Conservation (phyloP, 495 filamentous ascomycete species). For the Opeltia flavorubescens region DNA sequence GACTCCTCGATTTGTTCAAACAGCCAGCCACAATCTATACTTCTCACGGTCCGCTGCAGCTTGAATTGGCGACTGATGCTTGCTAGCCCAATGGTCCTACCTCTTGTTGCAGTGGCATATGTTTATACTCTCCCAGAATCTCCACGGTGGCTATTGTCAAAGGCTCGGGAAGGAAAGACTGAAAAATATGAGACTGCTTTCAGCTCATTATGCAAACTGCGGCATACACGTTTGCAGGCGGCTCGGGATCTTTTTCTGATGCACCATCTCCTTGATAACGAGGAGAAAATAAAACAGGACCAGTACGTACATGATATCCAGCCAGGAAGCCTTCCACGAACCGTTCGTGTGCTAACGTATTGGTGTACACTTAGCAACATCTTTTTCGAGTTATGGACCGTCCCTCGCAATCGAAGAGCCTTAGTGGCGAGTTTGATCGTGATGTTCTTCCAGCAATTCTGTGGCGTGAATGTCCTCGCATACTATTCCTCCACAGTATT, state of each 20-base stretch:
- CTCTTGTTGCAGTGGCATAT: conserved; percentile 28
- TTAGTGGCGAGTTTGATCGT: conserved; percentile 36
- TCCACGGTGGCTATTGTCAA: conserved; percentile 42
- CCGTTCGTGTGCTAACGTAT: not conserved
- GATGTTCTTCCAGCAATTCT: conserved; percentile 40
- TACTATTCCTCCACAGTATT: conserved; percentile 27
- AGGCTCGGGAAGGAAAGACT: conserved; percentile 27
- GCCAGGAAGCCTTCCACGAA: conserved; percentile 20
- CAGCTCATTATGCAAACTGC: conserved; percentile 28
- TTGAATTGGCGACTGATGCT: conserved; percentile 13
- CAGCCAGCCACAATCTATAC: not conserved
- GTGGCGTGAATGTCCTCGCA: conserved; percentile 27
- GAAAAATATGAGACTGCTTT: conserved; percentile 29
- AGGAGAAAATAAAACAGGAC: conserved; percentile 25
- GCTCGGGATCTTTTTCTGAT: conserved; percentile 42
- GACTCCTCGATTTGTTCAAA: conserved; percentile 28
- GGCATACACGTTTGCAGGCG: conserved; percentile 32
- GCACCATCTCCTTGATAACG: conserved; percentile 31
- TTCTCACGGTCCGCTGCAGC: not conserved
- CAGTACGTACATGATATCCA: too few species aligned
- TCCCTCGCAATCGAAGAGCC: conserved; percentile 39
- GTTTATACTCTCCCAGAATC: conserved; percentile 55
- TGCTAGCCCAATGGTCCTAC: conserved; percentile 15
- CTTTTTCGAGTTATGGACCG: conserved; percentile 37
- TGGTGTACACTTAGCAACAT: conserved; percentile 16